These are phyloP conservation scores for Meyerozyma athensensis DNA, from an alignment of 1,139 yeast genomes.

Conservation along the genomic window DNA sequence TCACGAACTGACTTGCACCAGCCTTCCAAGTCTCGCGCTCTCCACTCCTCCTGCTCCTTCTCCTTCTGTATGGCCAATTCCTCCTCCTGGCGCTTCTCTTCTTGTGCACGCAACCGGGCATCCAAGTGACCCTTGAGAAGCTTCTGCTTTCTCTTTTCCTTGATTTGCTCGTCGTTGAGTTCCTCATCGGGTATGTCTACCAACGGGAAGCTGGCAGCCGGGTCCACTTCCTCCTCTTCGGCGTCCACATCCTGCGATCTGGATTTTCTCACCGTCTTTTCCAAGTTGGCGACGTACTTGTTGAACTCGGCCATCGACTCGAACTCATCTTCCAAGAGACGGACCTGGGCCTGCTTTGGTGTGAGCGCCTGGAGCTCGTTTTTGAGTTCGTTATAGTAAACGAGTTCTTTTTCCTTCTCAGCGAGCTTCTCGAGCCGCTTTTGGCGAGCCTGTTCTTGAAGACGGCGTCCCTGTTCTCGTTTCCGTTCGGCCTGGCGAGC, in stretches of 20 bases:
- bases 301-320: constrained; percentile 68
- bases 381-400: constrained; percentile 59
- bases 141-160: constrained; percentile 81
- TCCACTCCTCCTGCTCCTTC: constrained; percentile 69
- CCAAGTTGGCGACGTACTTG: constrained; percentile 62
- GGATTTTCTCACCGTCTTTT: constrained; percentile 64
- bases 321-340: constrained; percentile 71
- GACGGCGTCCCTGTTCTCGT: constrained; percentile 77
- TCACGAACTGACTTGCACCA: constrained; percentile 76
- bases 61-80: constrained; percentile 47
- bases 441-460: constrained; percentile 91
- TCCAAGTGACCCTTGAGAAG: constrained; percentile 83
- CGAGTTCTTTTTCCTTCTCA: constrained; percentile 77
- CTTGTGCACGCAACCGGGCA: constrained; percentile 79
- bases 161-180: constrained; percentile 70
- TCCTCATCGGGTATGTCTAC: constrained; percentile 82
- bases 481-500: constrained; percentile 74
- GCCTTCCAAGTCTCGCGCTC: constrained; percentile 65
- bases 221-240: constrained; percentile 42
- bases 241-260: constrained; percentile 63
- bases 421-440: constrained; percentile 73
- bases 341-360: constrained; percentile 36
- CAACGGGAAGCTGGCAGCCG: constrained; percentile 63
- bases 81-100: constrained; percentile 58
- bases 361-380: constrained; percentile 47